Conservation (phyloP, 1,139 yeast species). For the Protomyces lactucae-debilis region DNA sequence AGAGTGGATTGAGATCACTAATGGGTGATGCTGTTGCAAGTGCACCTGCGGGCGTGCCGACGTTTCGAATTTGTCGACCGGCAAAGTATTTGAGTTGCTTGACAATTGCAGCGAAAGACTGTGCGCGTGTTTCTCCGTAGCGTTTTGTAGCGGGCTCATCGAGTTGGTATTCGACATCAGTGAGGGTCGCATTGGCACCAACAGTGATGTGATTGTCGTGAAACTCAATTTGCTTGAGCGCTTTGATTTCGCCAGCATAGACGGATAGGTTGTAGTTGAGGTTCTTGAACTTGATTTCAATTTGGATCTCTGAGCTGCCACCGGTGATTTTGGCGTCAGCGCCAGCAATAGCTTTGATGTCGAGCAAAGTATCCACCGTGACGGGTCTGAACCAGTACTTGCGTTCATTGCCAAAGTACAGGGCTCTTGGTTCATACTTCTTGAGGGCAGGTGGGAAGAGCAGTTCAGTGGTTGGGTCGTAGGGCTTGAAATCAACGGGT, state of each 20-base stretch:
- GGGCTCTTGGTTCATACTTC: slow-evolving; percentile 36
- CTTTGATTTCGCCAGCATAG: slow-evolving; percentile 44
- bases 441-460: slow-evolving; percentile 43
- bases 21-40: slow-evolving; percentile 51
- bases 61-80: slow-evolving; percentile 48
- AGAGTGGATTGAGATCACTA: slow-evolving; percentile 46
- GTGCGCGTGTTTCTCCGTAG: slow-evolving; percentile 33
- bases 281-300: slow-evolving; percentile 46
- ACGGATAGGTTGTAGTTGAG: slow-evolving; percentile 43
- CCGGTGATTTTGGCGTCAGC: slow-evolving; percentile 45
- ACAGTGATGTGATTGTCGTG: slow-evolving; percentile 2
- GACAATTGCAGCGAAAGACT: slow-evolving; percentile 41
- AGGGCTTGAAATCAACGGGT: slow-evolving; percentile 41
- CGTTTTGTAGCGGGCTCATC: slow-evolving; percentile 32
- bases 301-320: slow-evolving; percentile 48
- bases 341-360: slow-evolving; percentile 38
- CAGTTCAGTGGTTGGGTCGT: slow-evolving; percentile 42
- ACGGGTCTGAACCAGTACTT: slow-evolving; percentile 46
- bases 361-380: slow-evolving; percentile 41
- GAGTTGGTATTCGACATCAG: slow-evolving; percentile 42
- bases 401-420: slow-evolving; percentile 41
- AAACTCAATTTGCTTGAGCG: slow-evolving; percentile 40
- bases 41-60: slow-evolving; percentile 49
- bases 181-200: slow-evolving; percentile 45
- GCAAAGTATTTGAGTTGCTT: slow-evolving; percentile 47